Evolutionary conservation across 768 basidiomycete genomes (phyloP), one percentile per base, ranked within the genome.

Genomic region (Cubamyces sp.): DNA sequence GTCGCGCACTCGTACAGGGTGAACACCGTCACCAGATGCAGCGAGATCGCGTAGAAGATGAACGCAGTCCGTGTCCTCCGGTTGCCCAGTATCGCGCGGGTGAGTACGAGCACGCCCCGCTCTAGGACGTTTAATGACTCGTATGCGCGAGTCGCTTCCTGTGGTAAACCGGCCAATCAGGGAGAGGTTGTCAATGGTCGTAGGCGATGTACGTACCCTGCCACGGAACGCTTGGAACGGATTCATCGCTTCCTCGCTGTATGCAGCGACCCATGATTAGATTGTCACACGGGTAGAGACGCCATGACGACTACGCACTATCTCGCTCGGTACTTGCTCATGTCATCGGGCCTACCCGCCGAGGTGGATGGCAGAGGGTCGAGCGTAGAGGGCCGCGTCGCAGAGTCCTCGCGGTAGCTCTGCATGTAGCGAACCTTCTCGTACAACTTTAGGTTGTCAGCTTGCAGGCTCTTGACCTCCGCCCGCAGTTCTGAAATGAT

Each of bases 351-450:
- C 65, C 71, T 68, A 41, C 74, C 76, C 25, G 78, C 76, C 26
- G 78, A 45, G 70, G 73, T 73, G 1, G 76, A 70, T 3, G 90
- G 88, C 1, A 90, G 75, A 14, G 88, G 90, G 69, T 87, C 87
- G 53, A 90, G 81, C 66, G 91, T 89, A 23, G 86, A 84, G 18
- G 78, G 81, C 42, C 85, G 79, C 40, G 64, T 45, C 6, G 77
- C 74, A 30, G 82, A 77, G 40, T 92, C 90, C 70, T 94, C 92
- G 18, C 92, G 84, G 70, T 98, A 99, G 64, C 90, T 93, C 74
- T 98, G 96, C 88, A 98, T 97, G 73, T 98, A 98, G 63, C 96
- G 87, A 54, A 98, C 96, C 79, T 98, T 99, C 76, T 98, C 97
- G 75, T 98, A 98, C 62, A 98, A 79, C 74, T 99, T 98, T 47